Base-by-base conservation (phyloP, 2,329 filamentous ascomycete genomes). In the Fusarium equiseti region DNA sequence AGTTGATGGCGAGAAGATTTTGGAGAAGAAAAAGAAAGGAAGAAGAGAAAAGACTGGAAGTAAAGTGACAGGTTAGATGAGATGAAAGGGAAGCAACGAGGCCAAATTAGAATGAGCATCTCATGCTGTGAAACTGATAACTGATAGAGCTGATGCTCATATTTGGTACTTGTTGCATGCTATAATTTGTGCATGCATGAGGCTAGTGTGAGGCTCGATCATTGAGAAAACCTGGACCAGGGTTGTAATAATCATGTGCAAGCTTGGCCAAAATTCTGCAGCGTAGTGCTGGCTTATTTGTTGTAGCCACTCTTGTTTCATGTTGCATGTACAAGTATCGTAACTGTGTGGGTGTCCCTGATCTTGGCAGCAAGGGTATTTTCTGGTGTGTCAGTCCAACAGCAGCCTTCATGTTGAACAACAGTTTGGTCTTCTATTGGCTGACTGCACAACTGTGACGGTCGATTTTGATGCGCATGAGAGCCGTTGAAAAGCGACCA, bases 331-430 rank as follows among this genome's bases (percentile, higher is more conserved):
- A 31, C 35, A 38, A 38, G 35, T n/a, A 38, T 38, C 29, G 31
- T 54, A 59, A 40, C 29, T 55, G 48, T 73, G 70, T 73, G 70
- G 55, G 57, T 71, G 70, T 68, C 59, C 53, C 49, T 60, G n/a
- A 10, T 50, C 66, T 66, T 66, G 49, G 45, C 55, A 68, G 48
- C 68, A 69, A 71, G 68, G 68, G 53, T 62, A 52, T 44, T 44
- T 40, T 20, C 15, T 32, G 43, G 49, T 60, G 52, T 45, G 38
- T 50, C 61, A 58, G 58, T 61, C 42, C 26, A 9, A 43, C 32
- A 49, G 45, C 50, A 59, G 66, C 55, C 38, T 40, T 32, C 42
- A 46, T 52, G 50, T 49, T 53, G 38, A 45, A 20, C 5, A 52
- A 20, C 35, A 27, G 26, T 26, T 42, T 29, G 31, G 51, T 50